These are phyloP conservation scores for Dactylellina drechsleri DNA, from an alignment of 2,329 filamentous ascomycete species.

Conservation along the genomic window DNA sequence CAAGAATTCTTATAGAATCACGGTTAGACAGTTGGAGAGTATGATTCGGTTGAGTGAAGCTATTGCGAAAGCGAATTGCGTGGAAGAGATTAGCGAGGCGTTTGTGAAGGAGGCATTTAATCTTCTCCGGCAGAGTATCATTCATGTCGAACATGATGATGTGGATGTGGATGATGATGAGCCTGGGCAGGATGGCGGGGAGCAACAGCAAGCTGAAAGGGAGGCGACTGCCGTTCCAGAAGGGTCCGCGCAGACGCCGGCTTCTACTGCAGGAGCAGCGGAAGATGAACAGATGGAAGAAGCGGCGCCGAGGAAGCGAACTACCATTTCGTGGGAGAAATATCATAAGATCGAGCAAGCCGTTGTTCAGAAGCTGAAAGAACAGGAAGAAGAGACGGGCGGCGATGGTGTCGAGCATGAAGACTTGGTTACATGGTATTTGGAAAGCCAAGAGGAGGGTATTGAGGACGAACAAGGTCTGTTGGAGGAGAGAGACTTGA, in stretches of 20 bases:
- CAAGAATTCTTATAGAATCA: conserved; percentile 96
- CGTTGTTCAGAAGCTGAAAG: conserved; percentile 82
- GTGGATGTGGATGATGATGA: conserved; percentile 89
- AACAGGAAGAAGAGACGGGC: conserved; percentile 74
- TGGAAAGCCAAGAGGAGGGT: conserved; percentile 88
- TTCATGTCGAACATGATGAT: conserved; percentile 97
- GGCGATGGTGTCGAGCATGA: conserved; percentile 88
- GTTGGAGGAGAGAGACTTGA: conserved; percentile 76
- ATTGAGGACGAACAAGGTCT: conserved; percentile 83
- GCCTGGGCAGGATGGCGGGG: conserved; percentile 64
- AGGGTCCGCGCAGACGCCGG: conserved; percentile 58
- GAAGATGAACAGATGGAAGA: conserved; percentile 62
- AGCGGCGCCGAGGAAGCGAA: conserved; percentile 68
- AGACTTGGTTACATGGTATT: conserved; percentile 84
- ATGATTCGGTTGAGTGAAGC: conserved; percentile 95
- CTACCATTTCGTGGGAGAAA: conserved; percentile 93
- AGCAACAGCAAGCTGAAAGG: conserved; percentile 67
- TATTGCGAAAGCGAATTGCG: conserved; percentile 98
- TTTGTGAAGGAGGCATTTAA: conserved; percentile 95
- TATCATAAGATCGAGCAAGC: conserved; percentile 90
- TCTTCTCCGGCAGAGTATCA: conserved; percentile 91
- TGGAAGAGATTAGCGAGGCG: conserved; percentile 82
- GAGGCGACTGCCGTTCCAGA: conserved; percentile 62
- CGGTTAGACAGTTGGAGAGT: conserved; percentile 92
- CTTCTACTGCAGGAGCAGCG: conserved; percentile 58